phyloP scores from a whole-genome alignment of 148 eudicot species.

The Fagopyrum homotropicum region DNA sequence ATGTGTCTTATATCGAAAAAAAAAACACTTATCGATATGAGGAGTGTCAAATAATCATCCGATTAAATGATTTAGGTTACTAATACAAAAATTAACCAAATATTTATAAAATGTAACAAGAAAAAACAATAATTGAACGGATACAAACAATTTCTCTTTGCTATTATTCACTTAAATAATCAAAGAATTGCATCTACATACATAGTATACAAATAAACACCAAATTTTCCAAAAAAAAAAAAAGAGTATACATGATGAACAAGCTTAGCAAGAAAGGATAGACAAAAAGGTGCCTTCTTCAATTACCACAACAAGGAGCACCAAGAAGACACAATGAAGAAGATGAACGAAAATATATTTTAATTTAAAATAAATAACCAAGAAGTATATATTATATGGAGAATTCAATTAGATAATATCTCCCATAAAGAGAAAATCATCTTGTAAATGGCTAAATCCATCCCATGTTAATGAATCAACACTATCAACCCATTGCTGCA shows the following conservation, averaged over 20 bases:
- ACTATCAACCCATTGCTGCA: conserved; percentile 34
- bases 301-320: neutral
- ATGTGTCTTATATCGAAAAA: no score
- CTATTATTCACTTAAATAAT: conserved; percentile 7
- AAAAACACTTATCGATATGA: no score
- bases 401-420: neutral
- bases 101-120: no score
- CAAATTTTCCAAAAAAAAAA: neutral
- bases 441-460: conserved; percentile 25
- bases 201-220: neutral
- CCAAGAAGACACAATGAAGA: neutral
- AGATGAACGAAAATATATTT: neutral
- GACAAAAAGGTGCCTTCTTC: neutral
- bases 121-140: neutral
- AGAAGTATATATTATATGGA: neutral
- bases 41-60: no score
- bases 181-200: conserved; percentile 5
- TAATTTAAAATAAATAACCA: neutral
- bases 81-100: no score
- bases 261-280: neutral
- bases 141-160: neutral
- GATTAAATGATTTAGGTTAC: no score
- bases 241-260: conserved; percentile 1
- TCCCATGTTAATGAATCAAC: conserved; percentile 42
- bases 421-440: conserved; percentile 22